Conservation (phyloP, 192 early-diverging fungal species). For the Coemansia sp. region DNA sequence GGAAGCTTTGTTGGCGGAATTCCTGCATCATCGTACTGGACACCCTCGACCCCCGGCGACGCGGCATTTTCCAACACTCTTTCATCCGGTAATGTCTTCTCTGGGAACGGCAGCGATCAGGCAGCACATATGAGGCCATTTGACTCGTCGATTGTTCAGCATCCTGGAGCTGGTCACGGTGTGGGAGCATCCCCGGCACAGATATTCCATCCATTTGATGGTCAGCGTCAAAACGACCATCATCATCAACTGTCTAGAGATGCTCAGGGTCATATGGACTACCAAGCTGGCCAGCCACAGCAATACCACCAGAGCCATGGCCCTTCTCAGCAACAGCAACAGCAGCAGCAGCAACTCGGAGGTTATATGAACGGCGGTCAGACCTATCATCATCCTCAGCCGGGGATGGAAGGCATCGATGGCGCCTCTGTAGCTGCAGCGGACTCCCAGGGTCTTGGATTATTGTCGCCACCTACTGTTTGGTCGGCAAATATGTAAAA, state of each 20-base stretch:
- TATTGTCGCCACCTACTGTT: slow-evolving; percentile 48
- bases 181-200: slow-evolving; percentile 30
- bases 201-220: slow-evolving; percentile 45
- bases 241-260: slow-evolving; percentile 19
- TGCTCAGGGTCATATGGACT: slow-evolving; percentile 17
- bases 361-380: slow-evolving; percentile 35
- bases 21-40: slow-evolving; percentile 38
- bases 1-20: slow-evolving; percentile 28
- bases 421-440: slow-evolving; percentile 24
- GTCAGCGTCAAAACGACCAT: slow-evolving; percentile 21
- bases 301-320: slow-evolving; percentile 31
- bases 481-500: slow-evolving; percentile 50
- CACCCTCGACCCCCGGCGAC: slow-evolving; percentile 46
- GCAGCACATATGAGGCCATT: slow-evolving; percentile 39
- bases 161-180: slow-evolving; percentile 23
- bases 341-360: slow-evolving; percentile 23
- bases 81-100: slow-evolving; percentile 43
- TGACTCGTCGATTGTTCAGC: slow-evolving; percentile 36
- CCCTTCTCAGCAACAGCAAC: slow-evolving; percentile 17
- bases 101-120: slow-evolving; percentile 28
- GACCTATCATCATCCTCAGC: slow-evolving; percentile 45
- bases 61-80: slow-evolving; percentile 45
- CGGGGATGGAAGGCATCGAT: slow-evolving; percentile 41
- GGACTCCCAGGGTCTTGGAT: slow-evolving; percentile 43
- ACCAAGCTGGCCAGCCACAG: slow-evolving; percentile 18